Evolutionary conservation across 2,329 filamentous ascomycete genomes (phyloP).

Genomic region (Alternaria sp.): DNA sequence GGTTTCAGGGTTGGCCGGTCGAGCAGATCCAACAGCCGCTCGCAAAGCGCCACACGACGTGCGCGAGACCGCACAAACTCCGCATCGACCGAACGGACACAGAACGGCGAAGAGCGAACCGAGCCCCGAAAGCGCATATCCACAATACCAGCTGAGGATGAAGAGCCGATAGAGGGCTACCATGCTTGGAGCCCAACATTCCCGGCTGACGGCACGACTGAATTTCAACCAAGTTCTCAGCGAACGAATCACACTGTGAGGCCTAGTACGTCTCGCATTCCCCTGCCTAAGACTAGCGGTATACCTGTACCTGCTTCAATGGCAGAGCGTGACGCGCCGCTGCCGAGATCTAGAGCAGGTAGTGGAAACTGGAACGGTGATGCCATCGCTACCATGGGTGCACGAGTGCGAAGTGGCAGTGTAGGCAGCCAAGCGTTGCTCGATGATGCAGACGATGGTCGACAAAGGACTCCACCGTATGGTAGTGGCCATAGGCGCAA

Average conservation of each 20-base stretch:
- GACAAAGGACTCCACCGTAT: constrained; percentile 35
- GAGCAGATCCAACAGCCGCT: constrained; percentile 50
- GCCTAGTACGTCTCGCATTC: constrained; percentile 78
- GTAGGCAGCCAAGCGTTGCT: constrained; percentile 62
- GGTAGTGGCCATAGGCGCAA: constrained; percentile 33
- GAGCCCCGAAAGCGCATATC: constrained; percentile 45
- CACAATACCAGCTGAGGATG: constrained; percentile 54
- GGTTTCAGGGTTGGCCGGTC: constrained; percentile 67
- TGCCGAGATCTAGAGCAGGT: constrained; percentile 66
- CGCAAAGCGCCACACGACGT: constrained; percentile 40
- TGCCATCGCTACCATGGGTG: constrained; percentile 66
- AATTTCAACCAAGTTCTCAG: constrained; percentile 56
- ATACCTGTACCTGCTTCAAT: constrained; percentile 75
- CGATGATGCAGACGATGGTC: constrained; percentile 54
- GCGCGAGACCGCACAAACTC: constrained; percentile 45
- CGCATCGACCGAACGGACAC: constrained; percentile 33
- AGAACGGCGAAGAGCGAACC: constrained; percentile 38
- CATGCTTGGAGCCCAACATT: constrained; percentile 74
- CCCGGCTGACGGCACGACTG: constrained; percentile 75
- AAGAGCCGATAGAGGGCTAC: constrained; percentile 44
- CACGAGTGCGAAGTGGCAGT: constrained; percentile 75
- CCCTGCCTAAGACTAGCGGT: constrained; percentile 81
- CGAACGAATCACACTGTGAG: constrained; percentile 59
- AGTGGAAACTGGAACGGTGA: constrained; percentile 68
- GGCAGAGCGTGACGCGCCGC: constrained; percentile 76